These are phyloP conservation scores for Lachancea fermentati DNA, from an alignment of 805 yeast genomes.

Conservation along the genomic window DNA sequence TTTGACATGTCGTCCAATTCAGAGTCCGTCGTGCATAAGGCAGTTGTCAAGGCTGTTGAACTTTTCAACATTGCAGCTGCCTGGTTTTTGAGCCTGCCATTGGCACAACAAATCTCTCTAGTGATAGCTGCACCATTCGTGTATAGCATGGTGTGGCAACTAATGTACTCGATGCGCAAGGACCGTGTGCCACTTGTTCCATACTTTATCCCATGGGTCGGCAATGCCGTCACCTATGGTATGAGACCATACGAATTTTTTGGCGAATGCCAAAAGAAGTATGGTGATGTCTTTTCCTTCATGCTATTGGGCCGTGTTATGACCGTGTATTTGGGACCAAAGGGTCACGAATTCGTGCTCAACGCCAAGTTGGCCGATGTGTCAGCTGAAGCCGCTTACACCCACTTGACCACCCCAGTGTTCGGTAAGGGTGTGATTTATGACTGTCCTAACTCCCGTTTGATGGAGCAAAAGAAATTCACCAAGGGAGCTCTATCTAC, in stretches of 20 bases:
- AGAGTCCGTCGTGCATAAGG: constrained; percentile 4
- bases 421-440: constrained; percentile 97
- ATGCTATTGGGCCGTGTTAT: constrained; percentile 82
- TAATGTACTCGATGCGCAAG: constrained; percentile 60
- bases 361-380: constrained; percentile 87
- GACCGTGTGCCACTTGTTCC: constrained; percentile 89
- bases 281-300: constrained; percentile 93
- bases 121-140: constrained; percentile 47
- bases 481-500: constrained; percentile 84
- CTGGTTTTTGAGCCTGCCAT: constrained; percentile 31
- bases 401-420: constrained; percentile 97
- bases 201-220: constrained; percentile 93
- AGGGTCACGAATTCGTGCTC: constrained; percentile 94
- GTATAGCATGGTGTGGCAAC: constrained; percentile 61
- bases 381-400: constrained; percentile 93
- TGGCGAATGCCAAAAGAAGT: constrained; percentile 64
- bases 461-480: constrained; percentile 98
- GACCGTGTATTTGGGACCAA: constrained; percentile 96
- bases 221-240: constrained; percentile 85
- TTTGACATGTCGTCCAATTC: constrained; percentile 4
- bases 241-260: constrained; percentile 92
- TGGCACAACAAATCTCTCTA: constrained; percentile 34
- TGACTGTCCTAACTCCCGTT: constrained; percentile 87
- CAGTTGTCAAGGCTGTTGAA: constrained; percentile 17
- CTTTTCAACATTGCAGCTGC: constrained; percentile 15